Conservation (phyloP, 2,329 filamentous ascomycete genomes). For the Ceratocystis smalleyi region DNA sequence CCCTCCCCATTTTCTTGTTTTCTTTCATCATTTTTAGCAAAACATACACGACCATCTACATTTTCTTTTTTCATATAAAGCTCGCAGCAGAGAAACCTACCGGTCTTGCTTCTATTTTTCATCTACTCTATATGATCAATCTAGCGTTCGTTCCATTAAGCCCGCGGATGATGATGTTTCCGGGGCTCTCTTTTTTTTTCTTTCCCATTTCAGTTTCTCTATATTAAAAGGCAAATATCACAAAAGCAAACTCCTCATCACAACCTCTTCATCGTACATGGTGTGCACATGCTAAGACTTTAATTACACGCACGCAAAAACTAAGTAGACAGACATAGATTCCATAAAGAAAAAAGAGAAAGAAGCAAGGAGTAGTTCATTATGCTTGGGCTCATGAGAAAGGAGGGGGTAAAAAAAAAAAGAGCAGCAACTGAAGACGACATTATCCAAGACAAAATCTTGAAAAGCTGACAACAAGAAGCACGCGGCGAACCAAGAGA, state of each 20-base stretch:
- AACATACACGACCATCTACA: no score
- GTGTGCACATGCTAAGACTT: background rate
- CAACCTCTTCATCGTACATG: no score
- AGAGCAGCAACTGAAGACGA: background rate
- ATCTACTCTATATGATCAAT: no score
- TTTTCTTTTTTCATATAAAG: no score
- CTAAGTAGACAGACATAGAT: background rate
- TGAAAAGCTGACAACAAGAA: background rate
- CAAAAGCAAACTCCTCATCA: no score
- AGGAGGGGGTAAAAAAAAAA: background rate
- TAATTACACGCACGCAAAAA: background rate
- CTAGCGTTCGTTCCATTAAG: no score
- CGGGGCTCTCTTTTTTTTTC: no score
- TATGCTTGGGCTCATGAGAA: conserved; percentile 13
- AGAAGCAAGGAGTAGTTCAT: conserved; percentile 1
- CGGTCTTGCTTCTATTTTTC: no score
- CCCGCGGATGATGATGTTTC: no score
- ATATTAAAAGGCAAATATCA: no score
- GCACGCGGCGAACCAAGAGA: background rate
- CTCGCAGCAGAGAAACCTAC: no score
- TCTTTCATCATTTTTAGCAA: background rate
- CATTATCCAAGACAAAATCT: background rate
- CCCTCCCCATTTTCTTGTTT: background rate
- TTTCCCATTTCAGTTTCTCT: no score
- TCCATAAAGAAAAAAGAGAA: background rate